Percentiles rank a stretch among this genome's conserved stretches.
phyloP scores from a whole-genome alignment of 169 alveolate species.

The Eimeria falciformis region DNA sequence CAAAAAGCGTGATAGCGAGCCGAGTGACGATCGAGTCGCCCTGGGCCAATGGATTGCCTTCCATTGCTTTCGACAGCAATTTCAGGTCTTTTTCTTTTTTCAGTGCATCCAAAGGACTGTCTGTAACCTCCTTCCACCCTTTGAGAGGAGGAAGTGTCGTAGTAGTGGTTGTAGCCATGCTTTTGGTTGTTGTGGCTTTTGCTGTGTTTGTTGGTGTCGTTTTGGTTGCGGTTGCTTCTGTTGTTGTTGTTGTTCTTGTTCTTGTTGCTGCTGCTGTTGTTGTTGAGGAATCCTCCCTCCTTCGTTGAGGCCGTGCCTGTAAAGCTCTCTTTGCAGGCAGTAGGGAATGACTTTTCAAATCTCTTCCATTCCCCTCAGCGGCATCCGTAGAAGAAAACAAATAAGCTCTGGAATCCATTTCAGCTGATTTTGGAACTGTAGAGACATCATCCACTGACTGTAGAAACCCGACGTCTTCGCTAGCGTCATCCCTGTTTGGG shows the following conservation, averaged over 20 bases:
- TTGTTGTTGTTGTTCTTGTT: not conserved
- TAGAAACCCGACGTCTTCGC: no score
- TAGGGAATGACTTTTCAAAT: no score
- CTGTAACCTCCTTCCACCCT: slow-evolving; percentile 38
- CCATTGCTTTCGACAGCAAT: slow-evolving; percentile 14
- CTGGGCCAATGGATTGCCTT: slow-evolving; percentile 26
- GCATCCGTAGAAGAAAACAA: no score
- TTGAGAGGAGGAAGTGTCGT: slow-evolving; percentile 27
- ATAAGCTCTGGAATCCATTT: no score
- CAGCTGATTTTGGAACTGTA: no score
- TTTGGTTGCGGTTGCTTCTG: not conserved
- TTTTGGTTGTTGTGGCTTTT: not conserved
- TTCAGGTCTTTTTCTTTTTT: slow-evolving; percentile 55
- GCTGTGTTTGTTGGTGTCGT: not conserved
- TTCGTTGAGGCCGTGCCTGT: not conserved
- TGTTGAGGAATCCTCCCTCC: no score
- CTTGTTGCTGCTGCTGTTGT: not conserved
- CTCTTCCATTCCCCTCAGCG: no score
- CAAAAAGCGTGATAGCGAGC: slow-evolving; percentile 57
- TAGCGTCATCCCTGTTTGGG: no score
- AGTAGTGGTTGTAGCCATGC: not conserved
- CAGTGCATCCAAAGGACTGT: slow-evolving; percentile 43
- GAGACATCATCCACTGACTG: no score
- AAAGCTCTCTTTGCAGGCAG: not conserved
- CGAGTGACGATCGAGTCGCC: slow-evolving; percentile 53